Evolutionary conservation across 2,329 filamentous ascomycete genomes (phyloP).

Genomic region (Thelonectria blattea): DNA sequence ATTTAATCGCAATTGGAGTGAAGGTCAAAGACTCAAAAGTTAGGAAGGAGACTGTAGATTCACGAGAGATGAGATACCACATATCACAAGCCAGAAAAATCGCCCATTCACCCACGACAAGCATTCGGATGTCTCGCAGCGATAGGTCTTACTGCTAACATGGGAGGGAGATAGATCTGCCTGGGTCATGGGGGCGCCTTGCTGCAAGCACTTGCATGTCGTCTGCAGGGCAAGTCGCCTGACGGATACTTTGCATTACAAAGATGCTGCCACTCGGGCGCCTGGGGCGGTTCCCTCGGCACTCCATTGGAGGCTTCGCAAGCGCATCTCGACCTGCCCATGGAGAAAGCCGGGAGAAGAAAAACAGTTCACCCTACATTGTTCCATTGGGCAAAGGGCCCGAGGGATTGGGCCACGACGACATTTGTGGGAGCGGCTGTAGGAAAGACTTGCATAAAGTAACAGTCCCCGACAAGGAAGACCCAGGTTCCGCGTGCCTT

Average conservation of each 20-base stretch:
- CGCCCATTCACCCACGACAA: background rate
- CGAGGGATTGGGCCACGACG: background rate
- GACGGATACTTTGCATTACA: background rate
- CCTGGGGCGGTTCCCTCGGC: background rate
- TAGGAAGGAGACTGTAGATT: constrained; percentile 10
- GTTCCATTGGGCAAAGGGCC: background rate
- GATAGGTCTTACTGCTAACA: background rate
- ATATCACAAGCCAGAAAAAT: constrained; percentile 9
- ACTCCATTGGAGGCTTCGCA: background rate
- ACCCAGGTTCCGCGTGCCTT: constrained; percentile 6
- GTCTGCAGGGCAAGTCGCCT: background rate
- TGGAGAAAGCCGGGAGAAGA: background rate
- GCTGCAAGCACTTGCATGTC: background rate
- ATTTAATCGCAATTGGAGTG: background rate
- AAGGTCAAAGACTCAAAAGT: background rate
- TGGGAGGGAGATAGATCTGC: background rate
- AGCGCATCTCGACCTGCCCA: background rate
- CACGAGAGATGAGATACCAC: constrained; percentile 20
- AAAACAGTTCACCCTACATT: background rate
- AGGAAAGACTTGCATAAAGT: constrained; percentile 9
- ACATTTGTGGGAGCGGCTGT: background rate
- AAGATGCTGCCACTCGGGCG: background rate
- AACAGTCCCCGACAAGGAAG: background rate
- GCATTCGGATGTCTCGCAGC: background rate
- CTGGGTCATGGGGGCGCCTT: background rate